Evolutionary conservation across 139 green algal species (phyloP), one percentile per base, ranked within the genome.

Genomic region (Pleodorina starrii): DNA sequence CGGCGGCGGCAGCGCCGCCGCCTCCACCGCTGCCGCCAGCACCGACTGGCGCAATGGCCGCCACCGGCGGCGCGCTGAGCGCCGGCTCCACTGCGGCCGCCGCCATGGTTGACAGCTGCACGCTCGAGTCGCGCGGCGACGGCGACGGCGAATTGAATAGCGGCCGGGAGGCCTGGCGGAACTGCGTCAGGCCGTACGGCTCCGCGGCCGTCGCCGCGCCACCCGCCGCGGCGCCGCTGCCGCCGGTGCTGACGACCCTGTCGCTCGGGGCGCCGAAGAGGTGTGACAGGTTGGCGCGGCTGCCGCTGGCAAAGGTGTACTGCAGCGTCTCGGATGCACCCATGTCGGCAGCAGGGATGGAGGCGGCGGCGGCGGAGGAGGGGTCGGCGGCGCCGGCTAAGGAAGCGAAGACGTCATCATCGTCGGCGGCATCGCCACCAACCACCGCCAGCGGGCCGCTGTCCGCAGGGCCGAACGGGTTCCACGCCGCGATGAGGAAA

Each of bases 351-450:
- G n/a, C n/a, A n/a, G n/a, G n/a, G n/a, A 7, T 66, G 54, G 54
- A 10, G 32, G 1, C 77, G 50, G 9, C 77, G 17, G 51, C 21
- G 77, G 10, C 35, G 19, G 25, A 42, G 29, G 36, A 50, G n/a
- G 29, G 5, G 25, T 6, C 51, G 54, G 36, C 32, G 11, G 78
- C 50, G n/a, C n/a, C n/a, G 11, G 78, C 25, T 21, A 85, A 6
- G 5, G 81, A n/a, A 0, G 81, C 60, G 27, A 87, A 87, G 40
- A 77, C 21, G 32, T 87, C 60, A 29, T 85, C 60, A 11, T 71
- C 78, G 11, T 50, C 72, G 32, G n/a, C n/a, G n/a, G n/a, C n/a
- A n/a, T 36, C 72, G 42, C 44, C 72, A 2, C 44, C 78, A 35
- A 6, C 35, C 10, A 27, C 79, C 0, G 27, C 42, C 0, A 59